A percentile compares a stretch with the other conserved stretches of the same genome.
phyloP scores from a whole-genome alignment of 148 eudicot species.

The Vaccinium darrowii region DNA sequence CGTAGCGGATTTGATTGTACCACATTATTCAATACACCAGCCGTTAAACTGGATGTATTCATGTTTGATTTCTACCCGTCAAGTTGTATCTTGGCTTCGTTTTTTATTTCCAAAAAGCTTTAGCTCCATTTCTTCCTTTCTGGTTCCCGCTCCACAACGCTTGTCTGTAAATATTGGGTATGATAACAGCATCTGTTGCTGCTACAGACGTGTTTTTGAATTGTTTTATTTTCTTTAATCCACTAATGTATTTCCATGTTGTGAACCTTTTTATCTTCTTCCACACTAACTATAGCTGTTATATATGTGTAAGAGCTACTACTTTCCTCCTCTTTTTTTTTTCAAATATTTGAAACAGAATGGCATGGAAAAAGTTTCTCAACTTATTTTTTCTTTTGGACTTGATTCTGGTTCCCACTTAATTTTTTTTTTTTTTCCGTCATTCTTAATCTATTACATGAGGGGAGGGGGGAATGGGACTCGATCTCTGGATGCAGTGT shows the following conservation, averaged over 20 bases:
- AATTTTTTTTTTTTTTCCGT: neutral
- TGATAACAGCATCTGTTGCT: slow-evolving; percentile 10
- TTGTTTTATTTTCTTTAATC: neutral
- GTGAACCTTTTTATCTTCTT: no score
- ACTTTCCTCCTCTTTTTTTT: no score
- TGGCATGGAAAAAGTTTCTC: neutral
- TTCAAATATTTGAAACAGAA: neutral
- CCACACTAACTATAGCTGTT: no score
- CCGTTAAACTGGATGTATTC: neutral
- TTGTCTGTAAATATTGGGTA: slow-evolving; percentile 1
- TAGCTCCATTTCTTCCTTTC: neutral
- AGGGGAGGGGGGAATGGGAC: no score
- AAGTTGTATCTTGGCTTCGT: slow-evolving; percentile 13
- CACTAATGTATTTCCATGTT: no score
- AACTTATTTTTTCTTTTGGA: neutral
- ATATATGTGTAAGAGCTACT: no score
- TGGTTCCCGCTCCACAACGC: neutral
- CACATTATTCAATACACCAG: neutral
- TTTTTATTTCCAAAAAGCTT: neutral
- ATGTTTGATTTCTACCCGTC: neutral
- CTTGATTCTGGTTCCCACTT: neutral
- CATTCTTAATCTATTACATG: no score
- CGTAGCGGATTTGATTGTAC: neutral
- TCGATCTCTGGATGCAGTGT: no score
- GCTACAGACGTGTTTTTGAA: neutral